Conservation (phyloP, 164 flowering plant genomes). For the Echeveria elegans region DNA sequence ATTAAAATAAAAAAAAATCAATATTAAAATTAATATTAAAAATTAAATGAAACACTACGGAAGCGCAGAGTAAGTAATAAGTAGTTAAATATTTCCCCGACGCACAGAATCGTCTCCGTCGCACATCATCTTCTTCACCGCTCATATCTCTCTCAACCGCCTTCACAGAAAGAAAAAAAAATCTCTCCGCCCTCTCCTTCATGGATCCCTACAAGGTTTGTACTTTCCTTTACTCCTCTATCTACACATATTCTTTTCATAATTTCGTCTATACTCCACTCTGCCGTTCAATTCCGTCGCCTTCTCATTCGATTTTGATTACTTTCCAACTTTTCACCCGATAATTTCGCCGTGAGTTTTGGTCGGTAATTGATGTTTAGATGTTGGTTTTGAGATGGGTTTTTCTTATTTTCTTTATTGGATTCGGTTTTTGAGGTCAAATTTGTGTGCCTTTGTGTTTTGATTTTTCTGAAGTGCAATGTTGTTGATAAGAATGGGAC, state of each 20-base stretch:
- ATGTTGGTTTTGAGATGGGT: background rate
- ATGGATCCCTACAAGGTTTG: constrained; percentile 10
- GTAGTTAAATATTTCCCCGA: background rate
- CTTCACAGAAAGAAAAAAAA: too few species aligned
- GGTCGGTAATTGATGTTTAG: background rate
- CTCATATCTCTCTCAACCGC: background rate
- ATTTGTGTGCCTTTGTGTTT: background rate
- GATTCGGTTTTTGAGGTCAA: background rate
- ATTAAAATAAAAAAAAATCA: too few species aligned
- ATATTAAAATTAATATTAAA: too few species aligned
- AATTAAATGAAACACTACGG: too few species aligned
- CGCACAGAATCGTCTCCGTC: background rate
- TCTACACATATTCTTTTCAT: background rate
- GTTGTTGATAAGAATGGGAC: background rate
- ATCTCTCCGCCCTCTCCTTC: background rate
- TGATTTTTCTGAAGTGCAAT: background rate
- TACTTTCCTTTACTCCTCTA: background rate
- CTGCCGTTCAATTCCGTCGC: background rate
- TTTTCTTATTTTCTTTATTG: background rate
- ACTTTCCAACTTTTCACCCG: too few species aligned
- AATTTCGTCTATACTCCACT: background rate
- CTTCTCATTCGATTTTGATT: background rate
- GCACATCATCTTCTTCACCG: background rate
- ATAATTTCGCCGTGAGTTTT: background rate
- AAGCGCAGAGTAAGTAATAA: too few species aligned